Evolutionary conservation across 176 grass and related monocot species (phyloP).

Genomic region (Cymbopogon citratus): DNA sequence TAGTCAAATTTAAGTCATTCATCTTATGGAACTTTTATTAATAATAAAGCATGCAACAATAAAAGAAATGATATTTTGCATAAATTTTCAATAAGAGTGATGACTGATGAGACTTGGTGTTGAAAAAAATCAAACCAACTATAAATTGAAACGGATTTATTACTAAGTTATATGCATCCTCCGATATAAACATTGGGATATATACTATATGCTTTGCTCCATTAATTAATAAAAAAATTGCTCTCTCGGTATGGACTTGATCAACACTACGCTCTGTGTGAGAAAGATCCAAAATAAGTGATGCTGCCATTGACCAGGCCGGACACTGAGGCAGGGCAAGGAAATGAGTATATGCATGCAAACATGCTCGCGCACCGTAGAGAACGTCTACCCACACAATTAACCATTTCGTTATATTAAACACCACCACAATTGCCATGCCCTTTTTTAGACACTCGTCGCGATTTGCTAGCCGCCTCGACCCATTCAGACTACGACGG

Average conservation of each 20-base stretch:
- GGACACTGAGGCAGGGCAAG: not conserved
- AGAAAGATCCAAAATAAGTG: conserved; percentile 34
- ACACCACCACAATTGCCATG: conserved; percentile 10
- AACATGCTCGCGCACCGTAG: conserved; percentile 19
- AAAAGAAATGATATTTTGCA: no score
- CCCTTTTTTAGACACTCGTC: conserved; percentile 40
- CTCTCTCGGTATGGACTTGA: not conserved
- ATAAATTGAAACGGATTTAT: no score
- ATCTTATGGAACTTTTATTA: no score
- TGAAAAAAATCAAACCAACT: no score
- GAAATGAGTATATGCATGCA: conserved; percentile 1
- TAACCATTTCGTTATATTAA: no score
- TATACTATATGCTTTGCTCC: not conserved
- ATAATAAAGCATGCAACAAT: no score
- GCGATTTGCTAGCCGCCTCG: not conserved
- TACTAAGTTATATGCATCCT: not conserved
- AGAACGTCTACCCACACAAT: conserved; percentile 15
- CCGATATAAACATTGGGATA: not conserved
- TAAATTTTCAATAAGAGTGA: no score
- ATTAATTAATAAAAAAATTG: not conserved
- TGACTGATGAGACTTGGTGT: no score
- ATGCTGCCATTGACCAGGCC: conserved; percentile 21
- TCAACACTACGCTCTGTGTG: not conserved
- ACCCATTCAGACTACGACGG: not conserved
- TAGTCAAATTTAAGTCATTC: no score